Conservation (phyloP, 306 rosid genomes). For the Echinosophora koreensis region DNA sequence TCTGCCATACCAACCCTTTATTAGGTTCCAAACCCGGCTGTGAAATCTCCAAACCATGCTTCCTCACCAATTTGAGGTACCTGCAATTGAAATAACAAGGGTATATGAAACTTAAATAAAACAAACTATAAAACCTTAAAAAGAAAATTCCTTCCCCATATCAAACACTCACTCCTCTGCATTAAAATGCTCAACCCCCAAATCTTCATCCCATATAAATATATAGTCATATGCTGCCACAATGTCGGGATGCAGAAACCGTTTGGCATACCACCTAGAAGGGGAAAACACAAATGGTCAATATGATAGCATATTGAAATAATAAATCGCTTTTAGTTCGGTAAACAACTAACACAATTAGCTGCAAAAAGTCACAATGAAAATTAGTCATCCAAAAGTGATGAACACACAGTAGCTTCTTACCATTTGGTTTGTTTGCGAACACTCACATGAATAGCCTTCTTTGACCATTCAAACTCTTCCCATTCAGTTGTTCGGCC, state of each 20-base stretch:
- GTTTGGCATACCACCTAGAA: conserved; percentile 97
- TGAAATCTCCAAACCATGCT: conserved; percentile 97
- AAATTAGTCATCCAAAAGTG: conserved; percentile 2
- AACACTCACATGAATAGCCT: conserved; percentile 91
- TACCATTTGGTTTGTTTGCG: conserved; percentile 97
- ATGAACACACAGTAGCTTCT: conserved; percentile 25
- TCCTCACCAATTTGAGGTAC: conserved; percentile 81
- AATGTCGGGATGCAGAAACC: conserved; percentile 96
- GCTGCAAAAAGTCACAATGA: neutral
- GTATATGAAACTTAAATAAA: conserved; percentile 15
- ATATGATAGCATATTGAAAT: conserved; percentile 29
- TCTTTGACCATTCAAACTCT: conserved; percentile 93
- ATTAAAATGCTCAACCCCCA: conserved; percentile 94
- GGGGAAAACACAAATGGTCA: conserved; percentile 18
- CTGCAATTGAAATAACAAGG: conserved; percentile 51
- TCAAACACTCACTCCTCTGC: conserved; percentile 84
- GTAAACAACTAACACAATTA: neutral
- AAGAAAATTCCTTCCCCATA: conserved; percentile 20
- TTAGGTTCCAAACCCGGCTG: conserved; percentile 98
- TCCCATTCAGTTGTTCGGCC: conserved; percentile 96
- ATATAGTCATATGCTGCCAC: conserved; percentile 99
- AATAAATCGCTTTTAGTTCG: conserved; percentile 20
- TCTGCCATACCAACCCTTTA: conserved; percentile 92
- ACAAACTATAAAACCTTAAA: neutral
- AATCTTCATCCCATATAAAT: conserved; percentile 98